Evolutionary conservation across 208 protist genomes (phyloP), one percentile per base, ranked within the genome.

Genomic region (Acanthamoeba sp.): DNA sequence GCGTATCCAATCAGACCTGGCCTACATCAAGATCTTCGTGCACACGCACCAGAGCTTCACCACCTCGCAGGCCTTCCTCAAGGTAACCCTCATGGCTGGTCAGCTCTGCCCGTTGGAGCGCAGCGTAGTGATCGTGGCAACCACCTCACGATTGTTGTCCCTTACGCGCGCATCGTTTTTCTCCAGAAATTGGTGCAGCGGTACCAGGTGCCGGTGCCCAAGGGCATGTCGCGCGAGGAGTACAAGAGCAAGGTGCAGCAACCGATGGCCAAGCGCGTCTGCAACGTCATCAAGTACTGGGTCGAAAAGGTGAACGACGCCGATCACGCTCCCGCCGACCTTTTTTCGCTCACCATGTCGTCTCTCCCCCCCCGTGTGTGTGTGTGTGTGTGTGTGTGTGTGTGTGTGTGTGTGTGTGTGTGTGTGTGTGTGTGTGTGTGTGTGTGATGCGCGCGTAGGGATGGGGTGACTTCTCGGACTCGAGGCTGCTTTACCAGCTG

Each of bases 261-360:
- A 12, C 50, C 82, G 0, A 95, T 96, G 29, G 73, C 82, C 52
- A 50, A 95, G 34, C 90, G 95, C 69, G 89, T 96, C 4, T 78
- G 93, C 93, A 95, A 95, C 62, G 95, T 96, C 0, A 50, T 96
- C 34, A 95, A 95, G 16, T 93, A 90, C 36, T 96, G 95, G 95
- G 22, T 96, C 2, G 95, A 96, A n/a, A 80, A 80, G 69, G 69
- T 78, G 34, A 3, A 36, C 64, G n/a, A n/a, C n/a, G n/a, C n/a
- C n/a, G 45, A 48, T 48, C 45, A 14, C 45, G 10, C 45, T 14
- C 45, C 6, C 45, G 10, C 45, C 3, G 6, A 48, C 45, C 6
- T 16, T 69, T 16, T 32, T 16, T 32, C 59, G 59, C 59, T 3
- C 59, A n/a, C n/a, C n/a, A 2, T 3, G 59, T 69, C 20, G 3